These are phyloP conservation scores for Pluteus cervinus DNA, from an alignment of 768 basidiomycete genomes.

Conservation along the genomic window DNA sequence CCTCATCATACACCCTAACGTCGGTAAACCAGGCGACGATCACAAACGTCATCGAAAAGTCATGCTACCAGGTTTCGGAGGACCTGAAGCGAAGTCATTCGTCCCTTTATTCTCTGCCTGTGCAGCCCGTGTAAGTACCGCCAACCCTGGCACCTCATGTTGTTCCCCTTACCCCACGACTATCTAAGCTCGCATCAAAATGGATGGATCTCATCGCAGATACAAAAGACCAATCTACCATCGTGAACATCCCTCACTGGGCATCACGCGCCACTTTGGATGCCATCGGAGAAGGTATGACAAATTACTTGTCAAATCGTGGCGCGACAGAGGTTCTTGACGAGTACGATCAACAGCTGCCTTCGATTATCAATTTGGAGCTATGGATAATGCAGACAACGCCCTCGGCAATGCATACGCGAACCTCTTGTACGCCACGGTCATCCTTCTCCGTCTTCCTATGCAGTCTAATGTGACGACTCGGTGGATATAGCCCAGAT, in stretches of 20 bases:
- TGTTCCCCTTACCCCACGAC: not conserved
- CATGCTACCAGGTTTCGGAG: constrained; percentile 42
- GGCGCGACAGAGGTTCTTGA: too few relatives aligned
- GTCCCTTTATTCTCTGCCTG: constrained; percentile 28
- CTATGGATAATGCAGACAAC: constrained; percentile 29
- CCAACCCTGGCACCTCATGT: not conserved
- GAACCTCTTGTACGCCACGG: constrained; percentile 26
- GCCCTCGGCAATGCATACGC: constrained; percentile 29
- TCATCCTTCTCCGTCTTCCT: constrained; percentile 2
- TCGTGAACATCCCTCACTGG: constrained; percentile 31
- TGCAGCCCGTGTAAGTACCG: constrained; percentile 5
- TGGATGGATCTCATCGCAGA: constrained; percentile 31
- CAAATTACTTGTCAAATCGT: not conserved
- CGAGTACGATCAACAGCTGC: constrained; percentile 24
- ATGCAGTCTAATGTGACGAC: not conserved
- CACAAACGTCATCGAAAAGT: constrained; percentile 43
- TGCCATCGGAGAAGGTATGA: constrained; percentile 42
- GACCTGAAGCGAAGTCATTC: constrained; percentile 35
- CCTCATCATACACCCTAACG: not conserved
- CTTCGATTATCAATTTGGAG: constrained; percentile 44
- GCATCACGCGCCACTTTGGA: constrained; percentile 42
- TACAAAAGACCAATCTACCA: constrained; percentile 19
- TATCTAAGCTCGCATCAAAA: constrained; percentile 27
- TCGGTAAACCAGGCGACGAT: constrained; percentile 19
- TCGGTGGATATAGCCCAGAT: constrained; percentile 16